Conservation (phyloP, 768 basidiomycete species). For the Auricularia sp. region DNA sequence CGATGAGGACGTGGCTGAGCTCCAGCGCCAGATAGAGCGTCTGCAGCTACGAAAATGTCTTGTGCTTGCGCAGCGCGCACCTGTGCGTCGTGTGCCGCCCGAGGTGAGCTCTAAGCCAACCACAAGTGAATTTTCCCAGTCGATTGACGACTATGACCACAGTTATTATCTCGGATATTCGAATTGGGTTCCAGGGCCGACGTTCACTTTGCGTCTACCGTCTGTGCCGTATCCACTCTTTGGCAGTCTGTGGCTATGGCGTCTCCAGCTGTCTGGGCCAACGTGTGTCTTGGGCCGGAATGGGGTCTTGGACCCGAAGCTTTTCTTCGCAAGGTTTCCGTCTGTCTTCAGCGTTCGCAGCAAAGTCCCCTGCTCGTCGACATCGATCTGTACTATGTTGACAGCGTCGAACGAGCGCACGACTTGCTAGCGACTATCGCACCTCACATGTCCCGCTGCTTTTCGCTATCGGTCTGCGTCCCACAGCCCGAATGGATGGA, state of each 20-base stretch:
- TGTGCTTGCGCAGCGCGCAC: neutral
- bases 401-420: slow-evolving; percentile 13
- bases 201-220: neutral
- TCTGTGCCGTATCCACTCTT: neutral
- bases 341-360: slow-evolving; percentile 18
- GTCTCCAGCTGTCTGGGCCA: neutral
- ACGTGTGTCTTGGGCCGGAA: neutral
- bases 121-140: neutral
- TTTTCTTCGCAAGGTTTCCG: slow-evolving; percentile 18
- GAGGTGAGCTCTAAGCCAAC: neutral
- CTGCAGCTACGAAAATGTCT: neutral
- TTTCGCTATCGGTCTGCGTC: slow-evolving; percentile 19
- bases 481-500: slow-evolving; percentile 20
- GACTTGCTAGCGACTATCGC: slow-evolving; percentile 17
- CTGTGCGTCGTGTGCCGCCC: neutral
- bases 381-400: slow-evolving; percentile 18
- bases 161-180: neutral
- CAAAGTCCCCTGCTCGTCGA: slow-evolving; percentile 19
- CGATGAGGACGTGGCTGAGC: neutral
- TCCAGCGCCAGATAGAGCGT: neutral
- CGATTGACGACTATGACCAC: neutral
- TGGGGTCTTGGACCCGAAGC: slow-evolving; percentile 7
- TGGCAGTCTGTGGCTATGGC: neutral
- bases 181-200: neutral
- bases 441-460: slow-evolving; percentile 21